Base-by-base conservation (phyloP, 176 grass and related monocot species). In the Alopecurus myosuroides region DNA sequence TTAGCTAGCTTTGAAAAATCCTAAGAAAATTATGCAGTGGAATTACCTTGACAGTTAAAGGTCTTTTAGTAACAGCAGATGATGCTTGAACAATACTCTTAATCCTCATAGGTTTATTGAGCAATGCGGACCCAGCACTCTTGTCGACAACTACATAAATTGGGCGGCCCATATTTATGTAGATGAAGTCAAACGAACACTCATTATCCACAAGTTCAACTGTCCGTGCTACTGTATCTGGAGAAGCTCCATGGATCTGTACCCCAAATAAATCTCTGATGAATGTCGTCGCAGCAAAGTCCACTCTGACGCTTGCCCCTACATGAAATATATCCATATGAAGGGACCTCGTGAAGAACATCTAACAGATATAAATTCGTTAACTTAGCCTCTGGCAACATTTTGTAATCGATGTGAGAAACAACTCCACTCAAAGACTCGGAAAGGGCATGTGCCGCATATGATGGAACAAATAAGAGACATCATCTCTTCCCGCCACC, bases 221-320 rank as follows among this genome's bases (percentile, higher is more conserved):
- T 60, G 92, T 91, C 8, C 82, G 84, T 77, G 95, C 78, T 60
- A 98, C 75, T 1, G 84, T 93, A 88, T 98, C 95, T 66, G 95
- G 95, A 89, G 88, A 98, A 52, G 92, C 74, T 74, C 92, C 95
- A 72, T 92, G 95, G 12, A 98, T 94, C 87, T 94, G 95, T 29
- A 93, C 91, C 33, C 95, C 95, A 77, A 98, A 98, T 35, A 94
- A 77, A 89, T 98, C 90, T 98, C 95, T 41, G 92, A 91, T 77
- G 86, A 83, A 85, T 98, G 92, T 1, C 90, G 84, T 55, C 95
- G 89, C 42, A 98, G 79, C 88, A 98, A 90, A 74, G 95, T 14
- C 95, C n/a, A n/a, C n/a, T n/a, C n/a, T n/a, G n/a, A n/a, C n/a
- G n/a, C n/a, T n/a, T n/a, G n/a, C n/a, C n/a, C 95, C 92, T 98